Evolutionary conservation across 2,329 filamentous ascomycete genomes (phyloP), one percentile per base, ranked within the genome.

Genomic region (Calonectria honghensis): DNA sequence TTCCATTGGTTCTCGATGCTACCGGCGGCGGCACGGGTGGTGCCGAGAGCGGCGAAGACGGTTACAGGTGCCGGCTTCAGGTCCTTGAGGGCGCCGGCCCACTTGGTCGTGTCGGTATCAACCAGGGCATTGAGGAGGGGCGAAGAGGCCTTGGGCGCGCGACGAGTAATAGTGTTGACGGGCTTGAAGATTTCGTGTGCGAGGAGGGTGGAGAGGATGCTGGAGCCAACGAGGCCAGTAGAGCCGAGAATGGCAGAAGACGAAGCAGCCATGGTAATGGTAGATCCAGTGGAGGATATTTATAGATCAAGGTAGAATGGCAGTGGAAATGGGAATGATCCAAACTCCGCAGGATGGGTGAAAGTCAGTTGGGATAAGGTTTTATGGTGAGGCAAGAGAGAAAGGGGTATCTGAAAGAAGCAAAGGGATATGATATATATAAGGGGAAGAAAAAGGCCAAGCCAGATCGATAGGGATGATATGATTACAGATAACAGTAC

Each of bases 11-110:
- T 92, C 35, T 92, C 93, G 77, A 98, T 86, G 72, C 94, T 89
- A 75, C 96, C 96, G 0, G 95, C 96, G 16, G 89, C 89, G 0
- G 88, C 93, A 64, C 92, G 91, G 0, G 96, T 98, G 3, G 95
- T 98, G 73, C 93, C 96, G 1, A 98, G 90, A 1, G 91, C 91
- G 2, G 94, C 96, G 86, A 96, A 92, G 86, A 97, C 93, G 77
- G 94, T 87, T 1, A 87, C 83, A 0, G 94, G 92, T 0, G 88
- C 76, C 0, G 93, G 90, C 0, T 86, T 82, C 59, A 94, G 85
- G 41, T 87, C 85, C 9, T 88, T 82, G 64, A 97, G 89, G 78
- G 90, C 86, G 13, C 88, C 78, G 2, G 91, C 86, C 96, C 96
- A 98, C 82, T 90, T 89, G 10, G 90, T 84, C 1, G 91, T 92